Conservation (phyloP, 805 yeast genomes). For the Kurtzmaniella fragi region DNA sequence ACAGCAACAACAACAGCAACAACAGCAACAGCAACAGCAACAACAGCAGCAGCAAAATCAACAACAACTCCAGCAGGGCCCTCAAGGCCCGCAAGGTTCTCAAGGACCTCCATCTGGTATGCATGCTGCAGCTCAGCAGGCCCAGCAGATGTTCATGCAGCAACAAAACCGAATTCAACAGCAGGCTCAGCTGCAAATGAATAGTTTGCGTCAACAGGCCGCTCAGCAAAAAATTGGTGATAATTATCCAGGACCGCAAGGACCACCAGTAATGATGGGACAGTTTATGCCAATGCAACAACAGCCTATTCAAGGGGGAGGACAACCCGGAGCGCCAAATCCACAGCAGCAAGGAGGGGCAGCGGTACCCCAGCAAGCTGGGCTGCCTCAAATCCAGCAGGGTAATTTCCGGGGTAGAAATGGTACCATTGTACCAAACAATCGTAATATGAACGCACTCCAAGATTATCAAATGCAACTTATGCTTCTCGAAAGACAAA, state of each 20-base stretch:
- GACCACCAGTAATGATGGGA: conserved; percentile 3
- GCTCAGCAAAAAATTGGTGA: conserved; percentile 15
- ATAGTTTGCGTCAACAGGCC: conserved; percentile 43
- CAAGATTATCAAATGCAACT: conserved; percentile 81
- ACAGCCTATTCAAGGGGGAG: conserved; percentile 9
- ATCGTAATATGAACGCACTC: conserved; percentile 48
- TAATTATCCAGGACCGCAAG: conserved; percentile 6
- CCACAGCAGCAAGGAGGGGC: conserved; percentile 6
- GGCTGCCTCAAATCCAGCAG: conserved; percentile 3
- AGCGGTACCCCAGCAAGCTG: conserved; percentile 7
- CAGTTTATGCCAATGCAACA: conserved; percentile 12
- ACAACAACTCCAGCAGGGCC: conserved; percentile 4
- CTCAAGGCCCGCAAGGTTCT: conserved; percentile 5
- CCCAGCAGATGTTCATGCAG: conserved; percentile 26
- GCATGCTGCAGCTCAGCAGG: conserved; percentile 11
- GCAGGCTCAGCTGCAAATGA: conserved; percentile 48
- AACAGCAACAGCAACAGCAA: conserved; percentile 6
- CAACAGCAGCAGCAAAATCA: conserved; percentile 4
- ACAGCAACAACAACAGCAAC: conserved; percentile 8
- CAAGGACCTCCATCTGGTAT: conserved; percentile 9
- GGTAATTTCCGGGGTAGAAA: background rate
- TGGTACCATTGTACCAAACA: conserved; percentile 7
- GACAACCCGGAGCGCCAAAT: conserved; percentile 2
- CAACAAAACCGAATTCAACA: conserved; percentile 32
- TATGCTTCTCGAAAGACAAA: conserved; percentile 69